These are phyloP conservation scores for Chrysanthemum seticuspe DNA, from an alignment of 129 eudicot species.

Conservation along the genomic window DNA sequence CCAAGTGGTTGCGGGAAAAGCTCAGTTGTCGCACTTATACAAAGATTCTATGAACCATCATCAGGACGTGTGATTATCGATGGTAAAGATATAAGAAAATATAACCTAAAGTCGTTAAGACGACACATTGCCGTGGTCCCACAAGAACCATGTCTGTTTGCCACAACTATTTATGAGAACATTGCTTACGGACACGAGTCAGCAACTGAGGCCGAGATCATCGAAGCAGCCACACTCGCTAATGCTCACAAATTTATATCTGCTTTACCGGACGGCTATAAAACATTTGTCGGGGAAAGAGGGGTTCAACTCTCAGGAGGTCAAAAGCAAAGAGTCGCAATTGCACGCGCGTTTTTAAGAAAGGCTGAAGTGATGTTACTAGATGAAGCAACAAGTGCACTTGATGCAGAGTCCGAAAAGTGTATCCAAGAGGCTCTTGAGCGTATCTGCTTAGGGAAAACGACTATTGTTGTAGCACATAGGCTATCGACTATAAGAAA, in stretches of 20 bases:
- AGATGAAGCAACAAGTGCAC: slow-evolving; percentile 94
- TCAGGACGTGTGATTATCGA: slow-evolving; percentile 84
- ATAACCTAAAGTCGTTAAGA: slow-evolving; percentile 69
- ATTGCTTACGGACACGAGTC: slow-evolving; percentile 80
- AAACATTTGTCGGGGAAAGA: slow-evolving; percentile 79
- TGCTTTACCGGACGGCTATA: slow-evolving; percentile 82
- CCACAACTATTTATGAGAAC: slow-evolving; percentile 79
- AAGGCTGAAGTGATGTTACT: slow-evolving; percentile 77
- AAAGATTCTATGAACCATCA: slow-evolving; percentile 78
- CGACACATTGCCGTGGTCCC: slow-evolving; percentile 81
- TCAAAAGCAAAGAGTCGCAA: slow-evolving; percentile 83
- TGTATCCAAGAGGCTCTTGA: slow-evolving; percentile 76
- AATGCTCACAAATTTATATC: slow-evolving; percentile 93
- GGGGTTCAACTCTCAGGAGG: slow-evolving; percentile 91
- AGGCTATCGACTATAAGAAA: slow-evolving; percentile 75
- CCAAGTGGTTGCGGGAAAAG: slow-evolving; percentile 97
- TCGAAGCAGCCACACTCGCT: slow-evolving; percentile 83
- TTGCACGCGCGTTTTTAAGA: slow-evolving; percentile 82
- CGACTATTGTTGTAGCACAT: slow-evolving; percentile 84
- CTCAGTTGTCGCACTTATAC: slow-evolving; percentile 76
- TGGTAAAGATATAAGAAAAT: slow-evolving; percentile 79
- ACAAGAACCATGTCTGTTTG: slow-evolving; percentile 93
- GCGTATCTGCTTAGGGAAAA: slow-evolving; percentile 70
- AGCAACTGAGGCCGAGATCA: slow-evolving; percentile 82
- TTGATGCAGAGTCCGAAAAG: slow-evolving; percentile 84